phyloP scores from a whole-genome alignment of 2,329 filamentous ascomycete species.

The Cadophora malorum region DNA sequence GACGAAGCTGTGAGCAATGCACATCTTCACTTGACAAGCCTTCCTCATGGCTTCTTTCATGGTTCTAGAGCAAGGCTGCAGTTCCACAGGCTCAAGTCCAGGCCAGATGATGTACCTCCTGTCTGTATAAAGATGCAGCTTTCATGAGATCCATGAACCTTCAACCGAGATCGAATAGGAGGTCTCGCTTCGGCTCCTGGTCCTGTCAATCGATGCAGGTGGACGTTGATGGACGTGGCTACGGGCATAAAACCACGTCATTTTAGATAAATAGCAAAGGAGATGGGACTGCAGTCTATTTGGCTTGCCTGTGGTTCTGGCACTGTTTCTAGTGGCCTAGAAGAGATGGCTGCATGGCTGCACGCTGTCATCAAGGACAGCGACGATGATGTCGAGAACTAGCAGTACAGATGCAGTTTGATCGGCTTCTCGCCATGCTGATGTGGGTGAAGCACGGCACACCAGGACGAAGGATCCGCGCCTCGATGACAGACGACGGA shows the following conservation, averaged over 20 bases:
- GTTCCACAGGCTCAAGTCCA: constrained; percentile 12
- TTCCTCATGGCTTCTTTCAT: constrained; percentile 9
- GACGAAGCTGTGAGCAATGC: background rate
- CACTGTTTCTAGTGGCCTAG: background rate
- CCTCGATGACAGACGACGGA: constrained; percentile 28
- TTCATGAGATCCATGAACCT: background rate
- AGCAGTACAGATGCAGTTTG: background rate
- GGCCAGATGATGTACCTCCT: constrained; percentile 5
- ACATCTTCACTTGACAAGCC: constrained; percentile 4
- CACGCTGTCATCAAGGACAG: background rate
- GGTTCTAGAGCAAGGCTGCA: constrained; percentile 4
- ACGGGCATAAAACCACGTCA: constrained; percentile 23
- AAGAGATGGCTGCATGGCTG: background rate
- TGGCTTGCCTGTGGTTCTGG: background rate
- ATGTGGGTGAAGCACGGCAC: constrained; percentile 23
- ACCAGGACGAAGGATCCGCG: constrained; percentile 27
- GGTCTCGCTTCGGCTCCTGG: constrained; percentile 2
- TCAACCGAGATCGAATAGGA: constrained; percentile 2
- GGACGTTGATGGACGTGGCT: constrained; percentile 2
- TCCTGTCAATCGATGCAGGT: constrained; percentile 13
- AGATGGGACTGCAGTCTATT: constrained; percentile 13
- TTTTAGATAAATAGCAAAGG: background rate
- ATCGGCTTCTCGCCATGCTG: background rate
- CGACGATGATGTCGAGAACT: background rate
- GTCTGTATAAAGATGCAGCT: background rate